Base-by-base conservation (phyloP, 768 basidiomycete genomes). In the Rickenella mellea region DNA sequence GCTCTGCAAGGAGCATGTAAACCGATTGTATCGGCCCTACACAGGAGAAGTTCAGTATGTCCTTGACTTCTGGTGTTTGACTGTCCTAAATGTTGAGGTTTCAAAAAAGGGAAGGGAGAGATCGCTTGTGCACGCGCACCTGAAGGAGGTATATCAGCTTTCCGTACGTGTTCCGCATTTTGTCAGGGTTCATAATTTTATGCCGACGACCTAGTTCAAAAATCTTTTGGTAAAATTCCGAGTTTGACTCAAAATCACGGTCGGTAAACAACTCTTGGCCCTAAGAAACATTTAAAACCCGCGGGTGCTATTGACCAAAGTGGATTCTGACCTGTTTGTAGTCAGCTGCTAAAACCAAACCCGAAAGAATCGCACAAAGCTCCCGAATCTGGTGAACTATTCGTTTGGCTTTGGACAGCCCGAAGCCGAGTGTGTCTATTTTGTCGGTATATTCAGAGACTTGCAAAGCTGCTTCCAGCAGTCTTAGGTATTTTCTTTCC, bases 181-280 rank as follows among this genome's bases (percentile, higher is more conserved):
- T 89, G 55, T 90, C 88, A 0, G 88, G 88, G 51, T 90, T 91
- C 84, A 85, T 88, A 54, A 91, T 90, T 59, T 90, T 90, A 56
- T 89, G 84, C 44, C 87, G 71, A 39, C 86, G 68, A 15, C 88
- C 86, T 19, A 90, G 71, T 61, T 90, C 87, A 48, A 90, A 90
- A 20, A 89, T 70, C 11, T 68, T 61, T 45, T 87, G 84, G 53
- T 82, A 91, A 55, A 90, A 91, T 6, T 80, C 76, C 14, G 75
- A 76, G 51, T 91, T 91, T 11, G 75, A 69, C 46, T 83, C 68
- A 54, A 91, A 91, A 57, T 91, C 84, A 17, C 84, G 75, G 48
- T 87, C 82, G 29, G 74, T 64, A 58, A 91, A 90, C 12, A 91
- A 71, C 48, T 88, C 83, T 51, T 91, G 87, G n/a, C 88, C 88